phyloP scores from a whole-genome alignment of 176 grass and related monocot species.

The Phoenix roebelenii region DNA sequence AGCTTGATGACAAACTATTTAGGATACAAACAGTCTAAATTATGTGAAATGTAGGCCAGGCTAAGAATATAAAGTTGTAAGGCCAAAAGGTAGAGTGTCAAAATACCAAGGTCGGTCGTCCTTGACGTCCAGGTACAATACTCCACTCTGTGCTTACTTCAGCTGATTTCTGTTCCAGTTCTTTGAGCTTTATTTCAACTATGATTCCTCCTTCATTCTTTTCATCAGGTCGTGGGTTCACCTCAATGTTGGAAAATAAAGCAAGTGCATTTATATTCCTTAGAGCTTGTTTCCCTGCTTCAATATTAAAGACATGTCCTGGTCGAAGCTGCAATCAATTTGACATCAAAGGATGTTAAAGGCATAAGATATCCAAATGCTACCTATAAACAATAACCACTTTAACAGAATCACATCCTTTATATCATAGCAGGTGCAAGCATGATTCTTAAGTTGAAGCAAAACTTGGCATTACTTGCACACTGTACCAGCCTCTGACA shows the following conservation, averaged over 20 bases:
- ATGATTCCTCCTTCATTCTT: constrained; percentile 94
- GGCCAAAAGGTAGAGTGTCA: not conserved
- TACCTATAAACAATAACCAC: not conserved
- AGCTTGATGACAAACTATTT: too few species aligned
- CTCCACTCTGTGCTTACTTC: constrained; percentile 98
- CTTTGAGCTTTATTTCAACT: constrained; percentile 96
- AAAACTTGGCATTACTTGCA: too few species aligned
- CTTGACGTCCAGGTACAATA: constrained; percentile 69
- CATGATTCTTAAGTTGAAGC: too few species aligned
- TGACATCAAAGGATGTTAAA: constrained; percentile 6
- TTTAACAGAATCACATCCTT: too few species aligned
- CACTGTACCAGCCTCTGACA: too few species aligned
- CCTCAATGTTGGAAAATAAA: constrained; percentile 90
- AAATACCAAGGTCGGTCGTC: constrained; percentile 73
- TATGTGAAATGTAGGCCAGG: too few species aligned
- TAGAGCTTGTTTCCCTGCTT: constrained; percentile 83
- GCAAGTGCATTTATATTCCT: constrained; percentile 92
- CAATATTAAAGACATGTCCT: constrained; percentile 95
- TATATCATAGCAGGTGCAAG: too few species aligned
- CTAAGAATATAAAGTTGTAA: too few species aligned
- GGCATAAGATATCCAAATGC: not conserved
- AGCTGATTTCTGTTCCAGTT: constrained; percentile 82
- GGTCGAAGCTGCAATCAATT: constrained; percentile 56
- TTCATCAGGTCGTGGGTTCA: constrained; percentile 85
- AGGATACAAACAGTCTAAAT: too few species aligned